Base-by-base conservation (phyloP, 208 protist species). In the Crithidia expoeki region DNA sequence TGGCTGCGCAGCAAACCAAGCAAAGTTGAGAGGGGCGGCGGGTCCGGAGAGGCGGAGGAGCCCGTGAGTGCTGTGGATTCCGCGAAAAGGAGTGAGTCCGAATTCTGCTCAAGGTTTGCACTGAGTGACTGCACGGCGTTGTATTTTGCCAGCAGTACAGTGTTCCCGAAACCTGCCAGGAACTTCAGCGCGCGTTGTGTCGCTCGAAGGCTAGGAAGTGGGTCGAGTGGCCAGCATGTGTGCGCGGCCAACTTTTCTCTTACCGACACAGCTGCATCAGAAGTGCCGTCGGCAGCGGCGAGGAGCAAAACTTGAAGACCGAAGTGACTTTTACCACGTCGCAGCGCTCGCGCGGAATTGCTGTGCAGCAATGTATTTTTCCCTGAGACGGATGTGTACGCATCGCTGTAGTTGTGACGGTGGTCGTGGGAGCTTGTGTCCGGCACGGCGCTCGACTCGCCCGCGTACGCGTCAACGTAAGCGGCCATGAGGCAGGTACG, bases 291-390 rank as follows among this genome's bases (percentile, higher is more conserved):
- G 2, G 25, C 47, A n/a, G 50, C 56, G 36, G 72, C 50, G 27
- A 77, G 64, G 4, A 76, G 47, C 23, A 76, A 38, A 19, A 55
- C 6, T 34, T 68, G 64, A 14, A 77, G 64, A 5, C 72, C 72
- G 58, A 50, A 53, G 52, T 77, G 61, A n/a, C 44, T 25, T 1
- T 19, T 11, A 51, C 2, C 12, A 5, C 14, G 27, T 25, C 23
- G 40, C 36, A 33, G 27, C 38, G 38, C n/a, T 28, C 55, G 25
- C 33, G 9, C 9, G 36, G 12, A 5, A 40, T 5, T 12, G 36
- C 36, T 5, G 36, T 12, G n/a, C n/a, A n/a, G n/a, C n/a, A n/a
- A n/a, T n/a, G n/a, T n/a, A n/a, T n/a, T n/a, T n/a, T n/a, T n/a
- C n/a, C n/a, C n/a, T n/a, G n/a, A n/a, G n/a, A n/a, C 10, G 36